Base-by-base conservation (phyloP, 2,329 filamentous ascomycete genomes). In the Akanthomyces dipterigenus region DNA sequence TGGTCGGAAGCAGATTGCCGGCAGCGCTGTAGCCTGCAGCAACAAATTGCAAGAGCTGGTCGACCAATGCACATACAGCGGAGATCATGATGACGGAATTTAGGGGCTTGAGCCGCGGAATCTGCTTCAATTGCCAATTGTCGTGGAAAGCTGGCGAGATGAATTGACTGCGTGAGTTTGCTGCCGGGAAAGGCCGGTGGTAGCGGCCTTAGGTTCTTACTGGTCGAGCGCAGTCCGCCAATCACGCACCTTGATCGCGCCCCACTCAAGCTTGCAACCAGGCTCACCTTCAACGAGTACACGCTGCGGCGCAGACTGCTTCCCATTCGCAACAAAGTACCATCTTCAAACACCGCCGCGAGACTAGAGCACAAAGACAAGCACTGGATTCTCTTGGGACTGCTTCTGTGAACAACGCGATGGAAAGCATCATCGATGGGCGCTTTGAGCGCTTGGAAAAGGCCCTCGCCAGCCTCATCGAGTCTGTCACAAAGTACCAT, bases 401-500 rank as follows among this genome's bases (percentile, higher is more conserved):
- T 7, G 36, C 7, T 22, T 38, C 43, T 38, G 18, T 14, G 55
- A 28, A 18, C 24, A 20, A 12, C 11, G 22, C 14, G 34, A 90
- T 90, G 87, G 83, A 90, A 65, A 80, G 80, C 51, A 75, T 81
- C 54, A 79, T 90, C 7, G 84, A 88, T 64, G 71, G 69, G 50
- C 84, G 82, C 67, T 88, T 90, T 63, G 84, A 88, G 70, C 83
- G 85, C 54, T 77, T 90, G 34, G 87, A 89, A 67, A 84, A 82
- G 68, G 84, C 86, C 1, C 78, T 96, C 22, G 81, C 83, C 14
- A 85, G 78, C 31, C 79, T 96, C 38, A 87, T 92, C 67, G 89
- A 92, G 71, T 93, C 90, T 0, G 88, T 96, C 64, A 82, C 89
- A 6, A 89, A 91, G 65, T 93, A 93, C 75, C 91, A 92, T 68